phyloP scores from a whole-genome alignment of 257 asterid species.

The Solanum appendiculatum region DNA sequence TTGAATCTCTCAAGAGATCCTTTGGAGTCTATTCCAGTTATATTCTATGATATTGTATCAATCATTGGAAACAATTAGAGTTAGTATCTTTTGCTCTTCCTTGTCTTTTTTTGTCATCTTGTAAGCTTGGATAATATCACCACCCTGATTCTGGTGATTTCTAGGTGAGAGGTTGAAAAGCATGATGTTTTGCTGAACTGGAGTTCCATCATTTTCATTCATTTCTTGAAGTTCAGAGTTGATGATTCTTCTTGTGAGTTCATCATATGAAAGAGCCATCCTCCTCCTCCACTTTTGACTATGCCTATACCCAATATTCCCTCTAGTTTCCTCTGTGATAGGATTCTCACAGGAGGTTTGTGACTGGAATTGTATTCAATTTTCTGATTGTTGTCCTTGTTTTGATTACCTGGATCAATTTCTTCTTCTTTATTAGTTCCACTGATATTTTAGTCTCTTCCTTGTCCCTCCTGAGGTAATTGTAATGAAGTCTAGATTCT shows the following conservation, averaged over 20 bases:
- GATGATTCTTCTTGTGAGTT: not conserved
- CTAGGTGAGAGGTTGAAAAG: not conserved
- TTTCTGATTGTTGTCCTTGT: too few species aligned
- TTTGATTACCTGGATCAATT: too few species aligned
- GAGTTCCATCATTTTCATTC: not conserved
- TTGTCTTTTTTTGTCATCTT: not conserved
- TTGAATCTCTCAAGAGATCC: not conserved
- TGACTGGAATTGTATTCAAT: too few species aligned
- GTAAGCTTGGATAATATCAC: not conserved
- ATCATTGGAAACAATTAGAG: not conserved
- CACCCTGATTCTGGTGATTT: not conserved
- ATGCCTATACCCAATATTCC: too few species aligned
- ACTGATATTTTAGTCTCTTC: too few species aligned
- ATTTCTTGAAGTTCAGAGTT: not conserved
- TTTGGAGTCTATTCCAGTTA: not conserved
- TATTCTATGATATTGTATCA: not conserved
- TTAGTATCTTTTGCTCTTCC: not conserved
- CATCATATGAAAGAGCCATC: not conserved
- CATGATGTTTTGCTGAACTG: not conserved
- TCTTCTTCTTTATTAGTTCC: too few species aligned
- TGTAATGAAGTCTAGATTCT: not conserved
- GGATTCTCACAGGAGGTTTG: too few species aligned
- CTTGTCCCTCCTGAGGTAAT: too few species aligned
- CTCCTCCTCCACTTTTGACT: too few species aligned
- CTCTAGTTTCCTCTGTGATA: too few species aligned